These are phyloP conservation scores for Cephaloascus fragrans DNA, from an alignment of 805 yeast species.

Conservation along the genomic window DNA sequence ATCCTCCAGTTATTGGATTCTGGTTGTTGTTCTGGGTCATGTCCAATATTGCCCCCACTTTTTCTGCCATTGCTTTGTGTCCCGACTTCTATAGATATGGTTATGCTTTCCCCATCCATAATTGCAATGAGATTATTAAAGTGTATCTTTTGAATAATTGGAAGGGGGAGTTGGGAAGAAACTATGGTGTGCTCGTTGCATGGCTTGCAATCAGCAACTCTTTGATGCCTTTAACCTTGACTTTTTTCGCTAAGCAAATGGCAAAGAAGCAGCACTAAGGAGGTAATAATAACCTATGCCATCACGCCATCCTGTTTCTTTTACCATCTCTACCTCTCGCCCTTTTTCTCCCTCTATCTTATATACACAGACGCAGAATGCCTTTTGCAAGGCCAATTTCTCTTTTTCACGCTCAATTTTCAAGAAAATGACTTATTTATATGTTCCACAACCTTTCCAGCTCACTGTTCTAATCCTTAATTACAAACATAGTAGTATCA, in stretches of 20 bases:
- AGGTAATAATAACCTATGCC: too few species aligned
- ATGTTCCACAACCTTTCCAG: too few species aligned
- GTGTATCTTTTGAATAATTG: slow-evolving; percentile 24
- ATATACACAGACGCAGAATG: too few species aligned
- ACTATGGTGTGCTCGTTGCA: slow-evolving; percentile 21
- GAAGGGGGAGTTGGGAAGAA: slow-evolving; percentile 25
- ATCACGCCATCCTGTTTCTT: too few species aligned
- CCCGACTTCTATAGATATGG: slow-evolving; percentile 23
- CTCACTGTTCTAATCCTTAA: too few species aligned
- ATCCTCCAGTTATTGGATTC: slow-evolving; percentile 30
- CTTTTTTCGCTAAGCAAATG: slow-evolving; percentile 9
- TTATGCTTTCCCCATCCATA: slow-evolving; percentile 26
- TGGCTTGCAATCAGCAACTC: slow-evolving; percentile 20
- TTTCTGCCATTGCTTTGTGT: slow-evolving; percentile 20
- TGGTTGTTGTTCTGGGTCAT: slow-evolving; percentile 34
- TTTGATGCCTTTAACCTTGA: slow-evolving; percentile 11
- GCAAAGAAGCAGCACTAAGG: neutral
- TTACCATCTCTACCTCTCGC: too few species aligned
- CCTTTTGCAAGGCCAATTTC: too few species aligned
- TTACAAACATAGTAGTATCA: too few species aligned
- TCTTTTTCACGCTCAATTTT: too few species aligned
- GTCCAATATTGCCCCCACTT: slow-evolving; percentile 25
- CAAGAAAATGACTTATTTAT: too few species aligned
- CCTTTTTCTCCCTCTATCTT: too few species aligned
- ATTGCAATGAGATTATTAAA: slow-evolving; percentile 25